These are phyloP conservation scores for Pythium phragmitis DNA, from an alignment of 352 stramenopile species.

Conservation along the genomic window DNA sequence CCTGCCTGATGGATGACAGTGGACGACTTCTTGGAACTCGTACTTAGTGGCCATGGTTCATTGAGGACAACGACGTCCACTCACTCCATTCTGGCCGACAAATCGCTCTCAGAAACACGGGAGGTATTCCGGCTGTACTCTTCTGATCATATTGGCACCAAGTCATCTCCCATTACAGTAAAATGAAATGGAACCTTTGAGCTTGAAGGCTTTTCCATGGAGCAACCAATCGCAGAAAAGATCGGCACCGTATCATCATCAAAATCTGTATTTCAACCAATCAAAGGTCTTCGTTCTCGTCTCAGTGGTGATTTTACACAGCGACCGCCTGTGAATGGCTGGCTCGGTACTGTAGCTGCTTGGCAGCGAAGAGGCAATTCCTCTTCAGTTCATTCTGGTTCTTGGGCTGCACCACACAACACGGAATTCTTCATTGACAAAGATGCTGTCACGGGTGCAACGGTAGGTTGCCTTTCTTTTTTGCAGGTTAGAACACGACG, in stretches of 20 bases:
- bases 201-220: neutral
- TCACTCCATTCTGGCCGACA: too few relatives aligned
- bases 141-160: too few relatives aligned
- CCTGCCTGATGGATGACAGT: too few relatives aligned
- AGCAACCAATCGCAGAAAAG: conserved; percentile 24
- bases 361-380: too few relatives aligned
- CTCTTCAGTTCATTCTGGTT: conserved; percentile 26
- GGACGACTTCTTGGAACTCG: too few relatives aligned
- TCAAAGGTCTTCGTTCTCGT: neutral
- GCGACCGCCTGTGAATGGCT: conserved; percentile 24
- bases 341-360: neutral
- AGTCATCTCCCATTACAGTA: too few relatives aligned
- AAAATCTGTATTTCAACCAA: conserved; percentile 9
- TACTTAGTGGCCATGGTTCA: too few relatives aligned
- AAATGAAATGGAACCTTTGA: too few relatives aligned
- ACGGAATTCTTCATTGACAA: neutral
- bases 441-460: conserved; percentile 20
- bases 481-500: neutral
- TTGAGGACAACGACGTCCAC: too few relatives aligned
- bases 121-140: too few relatives aligned
- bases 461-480: conserved; percentile 8
- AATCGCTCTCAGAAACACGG: too few relatives aligned
- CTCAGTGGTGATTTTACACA: conserved; percentile 12
- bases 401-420: conserved; percentile 6
- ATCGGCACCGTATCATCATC: conserved; percentile 28